Conservation (phyloP, 1,139 yeast species). For the Lizanozyma gosingica region DNA sequence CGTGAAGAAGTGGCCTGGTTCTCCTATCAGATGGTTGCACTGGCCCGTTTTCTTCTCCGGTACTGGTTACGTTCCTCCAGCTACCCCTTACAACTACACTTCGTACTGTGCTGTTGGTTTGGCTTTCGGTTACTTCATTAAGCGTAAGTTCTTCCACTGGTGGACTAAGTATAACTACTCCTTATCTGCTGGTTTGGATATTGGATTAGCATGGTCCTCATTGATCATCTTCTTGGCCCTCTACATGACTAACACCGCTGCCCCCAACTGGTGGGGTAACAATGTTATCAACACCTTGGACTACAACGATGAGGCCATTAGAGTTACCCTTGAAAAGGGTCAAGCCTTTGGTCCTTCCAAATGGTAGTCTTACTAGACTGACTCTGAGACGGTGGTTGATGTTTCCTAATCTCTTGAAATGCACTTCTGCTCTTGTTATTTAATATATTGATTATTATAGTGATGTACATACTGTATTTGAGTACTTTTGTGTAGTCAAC, state of each 20-base stretch:
- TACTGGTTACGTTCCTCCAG: slow-evolving; percentile 40
- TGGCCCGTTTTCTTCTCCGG: slow-evolving; percentile 27
- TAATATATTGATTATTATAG: too few relatives aligned
- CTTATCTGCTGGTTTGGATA: slow-evolving; percentile 35
- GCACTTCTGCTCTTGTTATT: too few relatives aligned
- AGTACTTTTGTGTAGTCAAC: too few relatives aligned
- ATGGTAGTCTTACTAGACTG: slow-evolving; percentile 24
- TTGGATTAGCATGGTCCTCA: slow-evolving; percentile 34
- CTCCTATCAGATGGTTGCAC: slow-evolving; percentile 23
- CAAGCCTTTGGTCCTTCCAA: slow-evolving; percentile 30
- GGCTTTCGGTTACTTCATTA: slow-evolving; percentile 16
- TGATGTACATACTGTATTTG: too few relatives aligned
- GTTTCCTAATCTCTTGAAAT: too few relatives aligned
- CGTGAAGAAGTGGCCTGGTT: slow-evolving; percentile 18
- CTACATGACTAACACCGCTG: slow-evolving; percentile 20
- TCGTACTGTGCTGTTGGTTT: slow-evolving; percentile 29
- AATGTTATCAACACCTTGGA: slow-evolving; percentile 12
- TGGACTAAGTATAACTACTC: slow-evolving; percentile 30
- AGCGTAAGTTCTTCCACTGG: slow-evolving; percentile 22
- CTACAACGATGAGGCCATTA: slow-evolving; percentile 13
- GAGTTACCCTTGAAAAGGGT: slow-evolving; percentile 16
- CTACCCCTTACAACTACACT: slow-evolving; percentile 35
- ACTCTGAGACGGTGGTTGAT: too few relatives aligned
- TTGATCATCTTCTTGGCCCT: slow-evolving; percentile 32
- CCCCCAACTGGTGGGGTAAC: slow-evolving; percentile 33